These are phyloP conservation scores for Orbilia ellipsospora DNA, from an alignment of 2,329 filamentous ascomycete species.

Conservation along the genomic window DNA sequence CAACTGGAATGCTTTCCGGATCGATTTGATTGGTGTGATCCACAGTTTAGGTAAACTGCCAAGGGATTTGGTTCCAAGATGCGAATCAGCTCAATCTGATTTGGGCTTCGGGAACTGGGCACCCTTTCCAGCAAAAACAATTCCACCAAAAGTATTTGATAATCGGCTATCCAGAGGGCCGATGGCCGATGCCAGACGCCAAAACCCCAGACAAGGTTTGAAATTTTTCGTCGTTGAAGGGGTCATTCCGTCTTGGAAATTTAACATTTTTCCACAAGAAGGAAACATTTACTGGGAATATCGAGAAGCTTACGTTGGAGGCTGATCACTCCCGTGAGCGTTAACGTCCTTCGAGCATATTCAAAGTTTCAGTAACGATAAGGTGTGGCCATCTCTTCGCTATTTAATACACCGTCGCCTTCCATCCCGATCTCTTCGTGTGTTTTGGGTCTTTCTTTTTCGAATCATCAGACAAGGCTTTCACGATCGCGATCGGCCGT, in stretches of 20 bases:
- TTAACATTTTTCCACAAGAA: constrained; percentile 22
- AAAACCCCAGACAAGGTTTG: too few species aligned
- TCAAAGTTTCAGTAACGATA: not conserved
- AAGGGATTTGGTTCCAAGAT: constrained; percentile 5
- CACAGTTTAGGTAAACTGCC: constrained; percentile 39
- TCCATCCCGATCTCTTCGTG: not conserved
- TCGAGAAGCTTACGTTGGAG: not conserved
- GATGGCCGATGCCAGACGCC: constrained; percentile 21
- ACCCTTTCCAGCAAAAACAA: constrained; percentile 31
- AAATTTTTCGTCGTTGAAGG: not conserved
- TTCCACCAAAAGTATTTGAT: constrained; percentile 28
- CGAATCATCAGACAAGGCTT: not conserved
- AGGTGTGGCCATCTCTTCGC: not conserved
- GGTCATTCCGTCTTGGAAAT: constrained; percentile 16
- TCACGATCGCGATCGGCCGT: not conserved
- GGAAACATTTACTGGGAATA: not conserved
- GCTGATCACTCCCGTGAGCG: constrained; percentile 15
- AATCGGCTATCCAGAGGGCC: constrained; percentile 34
- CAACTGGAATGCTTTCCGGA: constrained; percentile 16
- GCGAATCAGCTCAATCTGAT: constrained; percentile 9
- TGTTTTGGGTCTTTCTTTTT: not conserved
- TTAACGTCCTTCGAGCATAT: not conserved
- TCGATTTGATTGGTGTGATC: constrained; percentile 31
- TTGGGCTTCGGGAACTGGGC: constrained; percentile 16
- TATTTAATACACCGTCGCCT: not conserved